Evolutionary conservation across 805 yeast genomes (phyloP).

Genomic region (Wickerhamomyces hampshirensis): DNA sequence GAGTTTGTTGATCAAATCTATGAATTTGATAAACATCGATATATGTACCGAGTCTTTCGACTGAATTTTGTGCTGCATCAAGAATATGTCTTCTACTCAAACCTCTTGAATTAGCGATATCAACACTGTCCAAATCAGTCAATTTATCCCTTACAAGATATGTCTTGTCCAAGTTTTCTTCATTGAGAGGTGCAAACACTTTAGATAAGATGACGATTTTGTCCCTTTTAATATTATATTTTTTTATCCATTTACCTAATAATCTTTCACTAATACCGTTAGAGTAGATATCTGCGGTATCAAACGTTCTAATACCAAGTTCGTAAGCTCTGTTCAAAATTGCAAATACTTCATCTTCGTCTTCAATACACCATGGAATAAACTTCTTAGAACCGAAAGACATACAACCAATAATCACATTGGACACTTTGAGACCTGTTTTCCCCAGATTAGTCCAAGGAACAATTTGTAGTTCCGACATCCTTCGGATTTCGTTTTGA

Average conservation of each 20-base stretch:
- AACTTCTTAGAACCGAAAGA: slow-evolving; percentile 30
- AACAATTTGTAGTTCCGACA: slow-evolving; percentile 5
- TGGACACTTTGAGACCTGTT: slow-evolving; percentile 45
- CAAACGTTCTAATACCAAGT: slow-evolving; percentile 41
- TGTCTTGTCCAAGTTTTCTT: too few relatives aligned
- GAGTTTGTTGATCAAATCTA: slow-evolving; percentile 40
- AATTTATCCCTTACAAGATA: too few relatives aligned
- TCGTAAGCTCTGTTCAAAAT: slow-evolving; percentile 43
- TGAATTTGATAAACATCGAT: slow-evolving; percentile 51
- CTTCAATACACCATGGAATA: slow-evolving; percentile 40
- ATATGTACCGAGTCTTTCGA: slow-evolving; percentile 39
- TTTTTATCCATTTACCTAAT: slow-evolving; percentile 47
- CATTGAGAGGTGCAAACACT: too few relatives aligned
- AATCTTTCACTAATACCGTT: slow-evolving; percentile 43
- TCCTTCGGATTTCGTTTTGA: too few relatives aligned
- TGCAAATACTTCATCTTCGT: slow-evolving; percentile 38
- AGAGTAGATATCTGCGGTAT: slow-evolving; percentile 47
- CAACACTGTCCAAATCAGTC: background rate
- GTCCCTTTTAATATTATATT: slow-evolving; percentile 46
- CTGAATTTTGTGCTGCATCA: slow-evolving; percentile 37
- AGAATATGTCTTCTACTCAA: slow-evolving; percentile 42
- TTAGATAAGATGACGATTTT: slow-evolving; percentile 51
- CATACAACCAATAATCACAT: slow-evolving; percentile 51
- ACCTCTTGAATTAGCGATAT: slow-evolving; percentile 30
- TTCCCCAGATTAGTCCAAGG: slow-evolving; percentile 29